Evolutionary conservation across 805 yeast species (phyloP).

Genomic region (Ascoidea rubescens): DNA sequence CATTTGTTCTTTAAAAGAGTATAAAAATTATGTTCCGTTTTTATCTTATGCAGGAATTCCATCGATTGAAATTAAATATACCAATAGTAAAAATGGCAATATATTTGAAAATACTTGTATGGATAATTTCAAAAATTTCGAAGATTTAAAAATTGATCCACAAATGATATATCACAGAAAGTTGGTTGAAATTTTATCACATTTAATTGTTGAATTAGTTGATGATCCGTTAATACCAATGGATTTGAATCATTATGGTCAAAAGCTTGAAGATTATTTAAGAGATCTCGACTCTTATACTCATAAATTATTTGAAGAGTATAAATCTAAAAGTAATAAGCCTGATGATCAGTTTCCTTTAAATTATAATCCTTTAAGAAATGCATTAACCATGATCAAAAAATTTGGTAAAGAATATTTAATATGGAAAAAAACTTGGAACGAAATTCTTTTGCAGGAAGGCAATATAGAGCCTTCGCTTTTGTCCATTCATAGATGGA

Average conservation of each 20-base stretch:
- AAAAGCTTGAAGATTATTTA: conserved; percentile 27
- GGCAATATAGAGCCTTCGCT: conserved; percentile 62
- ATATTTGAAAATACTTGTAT: conserved; percentile 31
- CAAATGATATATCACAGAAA: conserved; percentile 40
- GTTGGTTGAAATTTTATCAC: conserved; percentile 40
- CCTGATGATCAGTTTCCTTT: conserved; percentile 11
- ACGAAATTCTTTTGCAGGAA: conserved; percentile 28
- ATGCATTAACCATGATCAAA: conserved; percentile 24
- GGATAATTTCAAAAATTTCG: conserved; percentile 49
- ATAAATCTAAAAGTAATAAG: conserved; percentile 7
- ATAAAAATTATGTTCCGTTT: conserved; percentile 60
- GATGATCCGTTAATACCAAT: conserved; percentile 72
- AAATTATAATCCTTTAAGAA: conserved; percentile 17
- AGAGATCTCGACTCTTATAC: conserved; percentile 32
- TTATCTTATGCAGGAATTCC: conserved; percentile 55
- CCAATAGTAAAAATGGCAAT: conserved; percentile 15
- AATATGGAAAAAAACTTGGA: conserved; percentile 54
- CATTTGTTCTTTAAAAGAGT: conserved; percentile 20
- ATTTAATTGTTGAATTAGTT: conserved; percentile 39
- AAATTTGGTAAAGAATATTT: conserved; percentile 32
- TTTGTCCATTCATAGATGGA: conserved; percentile 59
- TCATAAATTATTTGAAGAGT: conserved; percentile 5
- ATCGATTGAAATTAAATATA: conserved; percentile 43
- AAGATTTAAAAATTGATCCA: conserved; percentile 34
- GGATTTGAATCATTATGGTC: conserved; percentile 34